Conservation (phyloP, 2,329 filamentous ascomycete genomes). For the Calonectria multiphialidica region DNA sequence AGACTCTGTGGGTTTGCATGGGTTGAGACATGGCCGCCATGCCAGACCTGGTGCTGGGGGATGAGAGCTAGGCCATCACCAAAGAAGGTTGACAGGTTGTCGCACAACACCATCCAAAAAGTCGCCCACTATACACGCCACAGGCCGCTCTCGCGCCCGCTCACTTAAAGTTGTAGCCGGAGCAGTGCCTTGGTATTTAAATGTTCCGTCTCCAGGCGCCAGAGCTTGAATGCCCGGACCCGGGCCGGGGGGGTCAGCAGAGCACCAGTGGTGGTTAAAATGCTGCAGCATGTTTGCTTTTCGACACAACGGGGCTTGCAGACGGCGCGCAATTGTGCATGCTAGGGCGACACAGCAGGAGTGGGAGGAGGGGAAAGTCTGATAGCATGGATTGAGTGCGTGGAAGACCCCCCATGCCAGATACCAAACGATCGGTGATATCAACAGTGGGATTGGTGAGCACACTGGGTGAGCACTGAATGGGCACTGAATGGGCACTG, state of each 20-base stretch:
- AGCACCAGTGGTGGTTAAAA: neutral
- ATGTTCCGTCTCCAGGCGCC: neutral
- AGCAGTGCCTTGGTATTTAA: neutral
- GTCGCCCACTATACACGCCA: slow-evolving; percentile 22
- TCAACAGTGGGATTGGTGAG: slow-evolving; percentile 3
- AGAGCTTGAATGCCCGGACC: slow-evolving; percentile 16
- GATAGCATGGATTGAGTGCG: neutral
- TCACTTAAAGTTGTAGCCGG: slow-evolving; percentile 11
- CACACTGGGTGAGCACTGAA: slow-evolving; percentile 7
- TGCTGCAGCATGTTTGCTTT: slow-evolving; percentile 15
- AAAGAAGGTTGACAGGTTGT: neutral
- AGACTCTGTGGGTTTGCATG: neutral
- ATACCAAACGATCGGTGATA: neutral
- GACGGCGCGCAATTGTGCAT: slow-evolving; percentile 2
- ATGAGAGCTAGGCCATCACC: neutral
- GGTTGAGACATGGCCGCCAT: neutral
- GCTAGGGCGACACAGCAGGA: slow-evolving; percentile 6
- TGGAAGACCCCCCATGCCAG: neutral
- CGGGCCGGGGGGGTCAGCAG: slow-evolving; percentile 25
- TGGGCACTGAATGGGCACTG: slow-evolving; percentile 12
- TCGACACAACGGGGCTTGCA: slow-evolving; percentile 15
- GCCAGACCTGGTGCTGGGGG: neutral
- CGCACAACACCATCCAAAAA: slow-evolving; percentile 14
- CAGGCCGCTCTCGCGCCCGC: slow-evolving; percentile 12
- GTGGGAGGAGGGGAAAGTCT: slow-evolving; percentile 7